A percentile compares a stretch with the other conserved stretches of the same genome.
Evolutionary conservation across 345 rosid genomes (phyloP).

Genomic region (Linum usitatissimum): DNA sequence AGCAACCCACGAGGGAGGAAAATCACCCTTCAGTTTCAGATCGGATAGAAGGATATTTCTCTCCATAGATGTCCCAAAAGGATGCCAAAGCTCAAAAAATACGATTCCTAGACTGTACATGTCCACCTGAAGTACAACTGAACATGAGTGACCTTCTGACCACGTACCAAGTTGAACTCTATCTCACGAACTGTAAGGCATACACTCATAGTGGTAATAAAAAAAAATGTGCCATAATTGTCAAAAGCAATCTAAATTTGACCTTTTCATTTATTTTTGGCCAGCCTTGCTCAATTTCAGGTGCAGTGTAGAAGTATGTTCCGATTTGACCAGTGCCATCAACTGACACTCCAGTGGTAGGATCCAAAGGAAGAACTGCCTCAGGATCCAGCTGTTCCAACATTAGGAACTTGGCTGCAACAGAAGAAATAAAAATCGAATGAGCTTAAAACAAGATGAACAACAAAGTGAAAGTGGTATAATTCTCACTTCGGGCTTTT

Average conservation of each 20-base stretch:
- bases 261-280: conserved; percentile 99
- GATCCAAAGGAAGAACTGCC: conserved; percentile 40
- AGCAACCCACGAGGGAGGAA: conserved; percentile 69
- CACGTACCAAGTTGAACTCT: neutral
- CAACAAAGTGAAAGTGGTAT: neutral
- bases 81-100: conserved; percentile 95
- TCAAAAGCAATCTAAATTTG: conserved; percentile 9
- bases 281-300: conserved; percentile 98
- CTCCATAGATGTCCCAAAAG: conserved; percentile 95
- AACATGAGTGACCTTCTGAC: conserved; percentile 4
- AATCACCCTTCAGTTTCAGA: conserved; percentile 73
- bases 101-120: conserved; percentile 96
- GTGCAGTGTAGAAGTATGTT: conserved; percentile 93
- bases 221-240: conserved; percentile 10
- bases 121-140: conserved; percentile 59
- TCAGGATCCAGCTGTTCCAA: conserved; percentile 91
- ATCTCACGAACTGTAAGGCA: conserved; percentile 6
- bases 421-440: conserved; percentile 9
- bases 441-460: neutral
- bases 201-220: neutral
- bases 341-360: conserved; percentile 49
- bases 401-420: conserved; percentile 88
- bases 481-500: too few species aligned
- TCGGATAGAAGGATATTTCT: conserved; percentile 60
- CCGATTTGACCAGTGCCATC: conserved; percentile 95